Evolutionary conservation across 1,284 basidiomycete species (phyloP).

Genomic region (Cutaneotrichosporon cutaneum): DNA sequence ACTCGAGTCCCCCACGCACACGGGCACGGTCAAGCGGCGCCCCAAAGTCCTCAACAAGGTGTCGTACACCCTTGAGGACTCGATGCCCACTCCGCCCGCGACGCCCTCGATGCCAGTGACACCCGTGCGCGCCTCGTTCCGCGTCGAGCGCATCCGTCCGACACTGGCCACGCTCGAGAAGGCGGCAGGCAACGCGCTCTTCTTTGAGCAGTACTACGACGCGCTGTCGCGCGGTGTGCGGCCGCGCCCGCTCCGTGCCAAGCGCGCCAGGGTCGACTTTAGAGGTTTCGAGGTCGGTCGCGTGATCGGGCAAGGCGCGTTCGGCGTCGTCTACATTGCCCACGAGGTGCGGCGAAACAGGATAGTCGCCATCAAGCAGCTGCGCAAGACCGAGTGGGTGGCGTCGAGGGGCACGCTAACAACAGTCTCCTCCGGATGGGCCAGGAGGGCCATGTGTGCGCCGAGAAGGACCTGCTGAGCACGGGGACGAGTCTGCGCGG

Average conservation of each 20-base stretch:
- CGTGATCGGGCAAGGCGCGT: conserved; percentile 95
- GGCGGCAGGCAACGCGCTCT: conserved; percentile 86
- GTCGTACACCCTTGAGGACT: conserved; percentile 12
- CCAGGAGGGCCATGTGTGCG: conserved; percentile 73
- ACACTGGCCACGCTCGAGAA: conserved; percentile 88
- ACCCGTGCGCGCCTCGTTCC: not conserved
- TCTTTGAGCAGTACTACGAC: conserved; percentile 95
- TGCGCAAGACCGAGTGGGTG: conserved; percentile 77
- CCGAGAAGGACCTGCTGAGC: conserved; percentile 51
- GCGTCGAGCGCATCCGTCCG: conserved; percentile 56
- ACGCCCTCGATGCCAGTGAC: conserved; percentile 2
- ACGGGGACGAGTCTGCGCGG: conserved; percentile 53
- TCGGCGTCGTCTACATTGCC: conserved; percentile 92
- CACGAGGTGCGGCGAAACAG: conserved; percentile 74
- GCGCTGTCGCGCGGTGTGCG: conserved; percentile 60
- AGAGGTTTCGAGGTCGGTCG: conserved; percentile 85
- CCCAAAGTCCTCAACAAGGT: conserved; percentile 21
- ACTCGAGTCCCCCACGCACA: not conserved
- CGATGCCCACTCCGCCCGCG: not conserved
- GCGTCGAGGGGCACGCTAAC: conserved; percentile 11
- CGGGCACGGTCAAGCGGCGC: conserved; percentile 13
- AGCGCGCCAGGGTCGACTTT: conserved; percentile 67
- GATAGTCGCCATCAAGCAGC: conserved; percentile 95
- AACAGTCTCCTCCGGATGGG: conserved; percentile 83
- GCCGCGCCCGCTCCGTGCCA: conserved; percentile 8